Base-by-base conservation (phyloP, 2,329 filamentous ascomycete genomes). In the Decorospora gaudefroyi region DNA sequence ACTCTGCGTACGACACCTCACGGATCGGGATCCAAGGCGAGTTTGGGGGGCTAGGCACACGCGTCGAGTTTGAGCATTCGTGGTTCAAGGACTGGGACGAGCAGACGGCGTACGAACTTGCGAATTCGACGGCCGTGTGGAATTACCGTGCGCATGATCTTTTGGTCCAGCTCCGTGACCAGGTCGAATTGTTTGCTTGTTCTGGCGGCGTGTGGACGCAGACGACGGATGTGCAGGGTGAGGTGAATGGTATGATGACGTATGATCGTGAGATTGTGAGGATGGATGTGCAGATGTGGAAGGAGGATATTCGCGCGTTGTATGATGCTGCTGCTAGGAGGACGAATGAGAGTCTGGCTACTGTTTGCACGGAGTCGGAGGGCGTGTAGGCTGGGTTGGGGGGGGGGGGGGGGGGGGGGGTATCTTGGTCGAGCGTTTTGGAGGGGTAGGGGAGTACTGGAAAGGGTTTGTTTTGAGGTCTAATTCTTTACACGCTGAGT, bases 221-320 rank as follows among this genome's bases (percentile, higher is more conserved):
- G 72, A 88, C 85, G 0, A 86, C 83, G 0, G 86, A 88, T 55
- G 85, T 88, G 0, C 85, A 88, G 62, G 85, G 85, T 4, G 86
- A 88, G 63, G 82, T 88, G 6, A 89, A 88, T 54, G 86, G 86
- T 0, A 71, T 89, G 43, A 65, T 87, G 54, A 87, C 84, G 0
- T 87, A 87, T 55, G 85, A 88, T 63, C 78, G 85, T 1, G 74
- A 84, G 0, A 45, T 85, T 0, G 62, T 84, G 22, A 73, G 85
- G 1, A 77, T 80, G 4, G 72, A 87, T 45, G 68, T 73, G 26
- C 65, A 70, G 6, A 78, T 82, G 67, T 87, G 84, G 84, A 76
- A 74, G 56, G 62, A 60, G 0, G 83, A 86, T 59, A 85, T 86
- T 30, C 65, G 77, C 53, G 76, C 73, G 2, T 60, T 87, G 11